Conservation (phyloP, 2,329 filamentous ascomycete genomes). For the Exophiala bonariae region DNA sequence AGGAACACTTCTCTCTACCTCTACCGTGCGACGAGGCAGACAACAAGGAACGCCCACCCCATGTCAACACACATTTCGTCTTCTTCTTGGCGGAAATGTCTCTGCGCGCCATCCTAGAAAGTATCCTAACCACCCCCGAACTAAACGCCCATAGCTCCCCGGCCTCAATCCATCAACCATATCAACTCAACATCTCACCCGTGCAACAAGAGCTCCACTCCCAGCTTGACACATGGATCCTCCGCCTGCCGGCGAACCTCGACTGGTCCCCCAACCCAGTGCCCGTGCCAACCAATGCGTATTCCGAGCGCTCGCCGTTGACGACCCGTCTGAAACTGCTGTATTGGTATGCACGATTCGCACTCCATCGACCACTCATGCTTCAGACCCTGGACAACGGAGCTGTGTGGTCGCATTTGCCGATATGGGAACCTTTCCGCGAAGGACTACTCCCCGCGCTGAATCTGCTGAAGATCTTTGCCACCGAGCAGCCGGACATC, state of each 20-base stretch:
- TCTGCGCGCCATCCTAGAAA: neutral
- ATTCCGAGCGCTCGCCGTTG: neutral
- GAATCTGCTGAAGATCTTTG: neutral
- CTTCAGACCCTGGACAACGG: neutral
- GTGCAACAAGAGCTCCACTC: neutral
- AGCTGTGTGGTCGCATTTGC: neutral
- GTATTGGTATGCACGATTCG: conserved; percentile 6
- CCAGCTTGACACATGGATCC: conserved; percentile 6
- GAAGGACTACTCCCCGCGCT: conserved; percentile 2
- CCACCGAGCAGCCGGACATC: neutral
- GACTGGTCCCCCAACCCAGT: conserved; percentile 4
- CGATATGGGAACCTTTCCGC: neutral
- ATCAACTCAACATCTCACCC: neutral
- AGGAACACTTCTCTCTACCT: conserved; percentile 4
- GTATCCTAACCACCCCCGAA: neutral
- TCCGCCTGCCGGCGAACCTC: conserved; percentile 1
- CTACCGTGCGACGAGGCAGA: conserved; percentile 2
- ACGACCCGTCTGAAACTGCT: conserved; percentile 3
- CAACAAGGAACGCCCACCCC: neutral
- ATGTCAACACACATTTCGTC: neutral
- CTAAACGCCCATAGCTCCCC: neutral
- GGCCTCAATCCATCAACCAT: too few species aligned
- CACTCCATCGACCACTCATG: conserved; percentile 1
- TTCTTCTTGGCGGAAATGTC: conserved; percentile 4
- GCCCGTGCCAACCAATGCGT: too few species aligned